Evolutionary conservation across 495 filamentous ascomycete species (phyloP).

Genomic region (Gamarada debralockiae): DNA sequence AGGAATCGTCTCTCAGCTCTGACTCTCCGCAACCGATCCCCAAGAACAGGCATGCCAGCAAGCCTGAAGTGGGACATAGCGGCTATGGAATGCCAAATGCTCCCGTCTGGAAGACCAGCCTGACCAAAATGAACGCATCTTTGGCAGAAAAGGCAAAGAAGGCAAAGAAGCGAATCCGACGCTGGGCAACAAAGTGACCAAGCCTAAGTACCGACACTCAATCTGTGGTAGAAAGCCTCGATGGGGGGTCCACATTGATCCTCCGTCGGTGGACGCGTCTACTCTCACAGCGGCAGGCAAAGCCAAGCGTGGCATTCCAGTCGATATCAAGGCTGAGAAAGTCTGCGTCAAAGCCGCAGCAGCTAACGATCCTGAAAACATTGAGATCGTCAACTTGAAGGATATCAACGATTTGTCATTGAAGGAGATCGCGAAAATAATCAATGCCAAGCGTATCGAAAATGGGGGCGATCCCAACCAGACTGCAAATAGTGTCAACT

Average conservation of each 20-base stretch:
- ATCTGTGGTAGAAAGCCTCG: too few relatives aligned
- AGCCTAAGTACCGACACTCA: too few relatives aligned
- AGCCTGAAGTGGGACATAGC: too few relatives aligned
- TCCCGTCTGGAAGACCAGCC: too few relatives aligned
- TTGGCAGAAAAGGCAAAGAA: too few relatives aligned
- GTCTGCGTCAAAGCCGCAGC: slow-evolving; percentile 16
- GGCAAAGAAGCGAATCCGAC: too few relatives aligned
- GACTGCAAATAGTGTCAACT: slow-evolving; percentile 4
- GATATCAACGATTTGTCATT: slow-evolving; percentile 11
- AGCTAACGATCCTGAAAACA: slow-evolving; percentile 27
- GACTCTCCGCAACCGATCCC: too few relatives aligned
- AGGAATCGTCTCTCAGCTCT: too few relatives aligned
- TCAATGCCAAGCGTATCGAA: slow-evolving; percentile 16
- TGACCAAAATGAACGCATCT: too few relatives aligned
- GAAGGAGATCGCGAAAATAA: slow-evolving; percentile 4
- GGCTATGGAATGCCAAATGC: too few relatives aligned
- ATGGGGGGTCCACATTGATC: slow-evolving; percentile 5
- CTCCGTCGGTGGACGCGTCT: not conserved
- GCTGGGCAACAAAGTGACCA: too few relatives aligned
- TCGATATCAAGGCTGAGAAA: not conserved
- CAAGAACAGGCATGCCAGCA: too few relatives aligned
- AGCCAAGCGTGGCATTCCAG: slow-evolving; percentile 13
- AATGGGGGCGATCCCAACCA: slow-evolving; percentile 11
- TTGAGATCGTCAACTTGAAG: slow-evolving; percentile 18
- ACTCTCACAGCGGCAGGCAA: slow-evolving; percentile 17